Evolutionary conservation across 768 basidiomycete genomes (phyloP).

Genomic region (Amanita thiersii): DNA sequence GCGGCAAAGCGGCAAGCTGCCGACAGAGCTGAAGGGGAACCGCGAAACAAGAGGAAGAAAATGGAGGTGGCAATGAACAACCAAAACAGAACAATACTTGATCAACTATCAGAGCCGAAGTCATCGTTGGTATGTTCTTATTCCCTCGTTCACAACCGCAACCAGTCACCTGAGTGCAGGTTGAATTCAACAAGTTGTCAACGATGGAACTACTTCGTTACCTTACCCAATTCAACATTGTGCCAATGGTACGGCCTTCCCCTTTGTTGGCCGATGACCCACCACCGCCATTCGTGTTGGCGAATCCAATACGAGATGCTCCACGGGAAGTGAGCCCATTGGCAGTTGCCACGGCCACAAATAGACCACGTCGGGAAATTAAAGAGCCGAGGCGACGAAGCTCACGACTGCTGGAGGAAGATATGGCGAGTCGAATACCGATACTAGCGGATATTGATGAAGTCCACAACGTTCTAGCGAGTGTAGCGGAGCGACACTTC

Average conservation of each 20-base stretch:
- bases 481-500: slow-evolving; percentile 69
- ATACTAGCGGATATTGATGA: slow-evolving; percentile 66
- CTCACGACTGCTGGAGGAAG: slow-evolving; percentile 67
- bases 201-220: slow-evolving; percentile 60
- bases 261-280: slow-evolving; percentile 62
- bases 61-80: slow-evolving; percentile 31
- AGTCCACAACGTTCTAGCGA: slow-evolving; percentile 57
- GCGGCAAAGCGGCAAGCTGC: slow-evolving; percentile 52
- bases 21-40: slow-evolving; percentile 69
- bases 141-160: background rate
- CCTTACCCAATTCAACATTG: slow-evolving; percentile 62
- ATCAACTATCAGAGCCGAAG: slow-evolving; percentile 29
- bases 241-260: slow-evolving; percentile 63
- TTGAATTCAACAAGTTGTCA: slow-evolving; percentile 73
- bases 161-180: slow-evolving; percentile 28
- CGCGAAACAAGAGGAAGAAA: slow-evolving; percentile 66
- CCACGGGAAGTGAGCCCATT: slow-evolving; percentile 31
- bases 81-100: slow-evolving; percentile 22
- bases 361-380: slow-evolving; percentile 63
- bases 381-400: slow-evolving; percentile 58
- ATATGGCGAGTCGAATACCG: slow-evolving; percentile 43
- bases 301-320: slow-evolving; percentile 38
- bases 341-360: slow-evolving; percentile 49
- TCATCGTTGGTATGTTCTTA: slow-evolving; percentile 31
- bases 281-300: slow-evolving; percentile 56